phyloP scores from a whole-genome alignment of 805 yeast species.

The Pichia eremophila region DNA sequence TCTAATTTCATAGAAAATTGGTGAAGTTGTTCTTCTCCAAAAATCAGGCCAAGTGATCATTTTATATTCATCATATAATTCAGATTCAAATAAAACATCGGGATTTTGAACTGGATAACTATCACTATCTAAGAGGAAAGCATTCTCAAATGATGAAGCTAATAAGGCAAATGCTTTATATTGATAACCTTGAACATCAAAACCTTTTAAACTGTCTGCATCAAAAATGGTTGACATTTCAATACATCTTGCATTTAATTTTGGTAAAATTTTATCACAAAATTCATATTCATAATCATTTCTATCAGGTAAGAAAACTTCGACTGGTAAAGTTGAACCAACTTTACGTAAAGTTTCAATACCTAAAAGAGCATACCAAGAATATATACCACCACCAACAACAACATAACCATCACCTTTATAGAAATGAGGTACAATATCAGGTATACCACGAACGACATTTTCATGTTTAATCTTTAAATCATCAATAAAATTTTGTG shows the following conservation, averaged over 20 bases:
- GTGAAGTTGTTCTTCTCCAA: slow-evolving; percentile 79
- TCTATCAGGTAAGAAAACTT: slow-evolving; percentile 65
- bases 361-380: slow-evolving; percentile 60
- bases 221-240: slow-evolving; percentile 57
- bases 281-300: slow-evolving; percentile 64
- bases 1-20: slow-evolving; percentile 60
- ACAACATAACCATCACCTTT: slow-evolving; percentile 45
- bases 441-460: slow-evolving; percentile 23
- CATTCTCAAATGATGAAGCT: slow-evolving; percentile 64
- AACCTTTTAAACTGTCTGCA: slow-evolving; percentile 34
- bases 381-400: slow-evolving; percentile 75
- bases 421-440: slow-evolving; percentile 21
- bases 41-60: slow-evolving; percentile 76
- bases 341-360: slow-evolving; percentile 54
- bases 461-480: slow-evolving; percentile 25
- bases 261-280: slow-evolving; percentile 57
- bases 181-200: slow-evolving; percentile 56
- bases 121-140: slow-evolving; percentile 67
- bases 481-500: slow-evolving; percentile 25
- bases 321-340: slow-evolving; percentile 69
- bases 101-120: slow-evolving; percentile 62
- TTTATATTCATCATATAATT: slow-evolving; percentile 44
- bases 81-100: slow-evolving; percentile 45
- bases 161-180: slow-evolving; percentile 61
- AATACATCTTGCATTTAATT: slow-evolving; percentile 57